Evolutionary conservation across 2,329 filamentous ascomycete genomes (phyloP).

Genomic region (Hypoxylon rubiginosum): DNA sequence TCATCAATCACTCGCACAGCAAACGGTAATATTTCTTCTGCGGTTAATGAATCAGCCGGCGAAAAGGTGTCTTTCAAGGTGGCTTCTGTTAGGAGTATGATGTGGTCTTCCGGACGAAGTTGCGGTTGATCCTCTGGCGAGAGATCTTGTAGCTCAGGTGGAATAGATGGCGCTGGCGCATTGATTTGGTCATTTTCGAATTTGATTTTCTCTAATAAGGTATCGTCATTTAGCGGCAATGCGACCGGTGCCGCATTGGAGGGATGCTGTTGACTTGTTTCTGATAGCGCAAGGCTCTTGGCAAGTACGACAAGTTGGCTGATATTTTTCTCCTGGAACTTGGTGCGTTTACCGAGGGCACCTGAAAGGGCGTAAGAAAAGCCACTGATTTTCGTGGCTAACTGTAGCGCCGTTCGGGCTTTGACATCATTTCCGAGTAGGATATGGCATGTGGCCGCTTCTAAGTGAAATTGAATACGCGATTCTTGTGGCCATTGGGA

Average conservation of each 20-base stretch:
- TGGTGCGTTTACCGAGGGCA: slow-evolving; percentile 86
- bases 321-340: slow-evolving; percentile 81
- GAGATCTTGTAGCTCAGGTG: slow-evolving; percentile 72
- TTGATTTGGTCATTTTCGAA: slow-evolving; percentile 71
- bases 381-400: slow-evolving; percentile 74
- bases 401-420: slow-evolving; percentile 77
- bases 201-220: slow-evolving; percentile 86
- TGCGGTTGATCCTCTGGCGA: slow-evolving; percentile 86
- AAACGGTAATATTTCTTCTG: slow-evolving; percentile 94
- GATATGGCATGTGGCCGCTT: slow-evolving; percentile 85
- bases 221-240: slow-evolving; percentile 90
- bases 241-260: slow-evolving; percentile 69
- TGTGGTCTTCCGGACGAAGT: slow-evolving; percentile 86
- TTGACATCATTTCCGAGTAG: slow-evolving; percentile 85
- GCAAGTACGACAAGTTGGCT: slow-evolving; percentile 94
- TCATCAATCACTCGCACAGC: slow-evolving; percentile 89
- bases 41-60: slow-evolving; percentile 84
- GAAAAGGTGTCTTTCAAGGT: slow-evolving; percentile 91
- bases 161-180: slow-evolving; percentile 60
- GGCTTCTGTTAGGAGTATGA: slow-evolving; percentile 87
- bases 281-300: slow-evolving; percentile 69
- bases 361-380: slow-evolving; percentile 89
- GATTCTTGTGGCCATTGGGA: slow-evolving; percentile 60
- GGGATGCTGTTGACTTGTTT: slow-evolving; percentile 7
- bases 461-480: slow-evolving; percentile 80